Base-by-base conservation (phyloP, 331 rosid species). In the Ulmus americana region DNA sequence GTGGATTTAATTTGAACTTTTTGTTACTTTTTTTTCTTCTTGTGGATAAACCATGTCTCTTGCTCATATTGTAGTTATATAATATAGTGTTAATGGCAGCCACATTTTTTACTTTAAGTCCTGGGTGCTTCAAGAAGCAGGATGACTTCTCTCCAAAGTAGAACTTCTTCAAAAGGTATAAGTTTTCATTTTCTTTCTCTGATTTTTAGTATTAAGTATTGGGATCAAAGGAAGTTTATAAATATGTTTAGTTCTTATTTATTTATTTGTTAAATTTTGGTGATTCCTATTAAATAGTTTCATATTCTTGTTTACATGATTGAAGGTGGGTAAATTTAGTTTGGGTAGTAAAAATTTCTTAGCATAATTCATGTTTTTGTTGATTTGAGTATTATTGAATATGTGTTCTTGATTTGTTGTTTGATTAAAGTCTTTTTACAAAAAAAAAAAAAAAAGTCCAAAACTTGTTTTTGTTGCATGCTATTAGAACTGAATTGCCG, bases 1-100 rank as follows among this genome's bases (percentile, higher is more conserved):
- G 15, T 20, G 22, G 22, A 28, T 28, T 13, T 48, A 11, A 14
- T 48, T 48, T 12, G n/a, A 55, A 4, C 13, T 8, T 38, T 56
- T 6, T 56, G 43, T 56, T 35, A 11, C 40, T 35, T 38, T 56
- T 1, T 38, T 2, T 4, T 18, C 6, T 6, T 53, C 20, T 7
- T 35, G 18, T 35, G 5, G 5, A 3, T 28, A 6, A 11, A 13
- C 10, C 8, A 14, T 20, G 40, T 28, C 11, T 55, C 9, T 1
- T 4, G 3, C 8, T 4, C 8, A 46, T 44, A 4, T 46, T 63
- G 35, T 63, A 55, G 58, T 28, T 20, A 7, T 41, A 59, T 47
- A 38, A 40, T n/a, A 6, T 45, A 58, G 45, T 44, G 22, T 52
- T 10, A 58, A 86, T 86, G 95, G 81, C 89, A n/a, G 66, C 71